These are phyloP conservation scores for Paramecium biaurelia DNA, from an alignment of 73 alveolate genomes.

Conservation along the genomic window DNA sequence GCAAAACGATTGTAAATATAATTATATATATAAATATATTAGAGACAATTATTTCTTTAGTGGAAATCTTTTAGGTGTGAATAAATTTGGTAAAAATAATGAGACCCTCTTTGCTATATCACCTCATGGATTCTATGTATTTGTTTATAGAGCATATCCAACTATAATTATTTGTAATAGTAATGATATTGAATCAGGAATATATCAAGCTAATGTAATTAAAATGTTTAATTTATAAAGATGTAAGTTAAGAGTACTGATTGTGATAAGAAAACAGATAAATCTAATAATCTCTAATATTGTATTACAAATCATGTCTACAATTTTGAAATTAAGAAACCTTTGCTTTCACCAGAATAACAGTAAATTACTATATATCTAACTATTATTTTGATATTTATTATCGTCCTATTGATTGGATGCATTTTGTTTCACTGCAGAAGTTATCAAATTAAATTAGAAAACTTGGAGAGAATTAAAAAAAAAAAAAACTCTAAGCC, in stretches of 20 bases:
- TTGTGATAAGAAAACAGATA: not conserved
- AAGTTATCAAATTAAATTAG: not conserved
- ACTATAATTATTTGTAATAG: not conserved
- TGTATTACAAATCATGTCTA: not conserved
- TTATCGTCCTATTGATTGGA: not conserved
- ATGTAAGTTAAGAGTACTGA: not conserved
- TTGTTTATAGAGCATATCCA: not conserved
- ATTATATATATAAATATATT: not conserved
- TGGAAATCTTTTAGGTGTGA: slow-evolving; percentile 19
- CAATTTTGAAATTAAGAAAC: not conserved
- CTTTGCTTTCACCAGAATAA: not conserved
- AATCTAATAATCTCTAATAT: not conserved
- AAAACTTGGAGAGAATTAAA: not conserved
- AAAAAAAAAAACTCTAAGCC: not conserved
- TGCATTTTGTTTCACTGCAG: not conserved
- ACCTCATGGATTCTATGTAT: not conserved
- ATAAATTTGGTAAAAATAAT: not conserved
- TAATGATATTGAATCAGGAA: not conserved
- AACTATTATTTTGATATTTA: not conserved
- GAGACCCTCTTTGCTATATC: not conserved
- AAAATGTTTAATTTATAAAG: not conserved
- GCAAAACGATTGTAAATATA: not conserved
- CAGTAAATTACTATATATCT: not conserved
- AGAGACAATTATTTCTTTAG: slow-evolving; percentile 39
- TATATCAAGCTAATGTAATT: not conserved